Conservation (phyloP, 768 basidiomycete genomes). For the Cytidiella melzeri region DNA sequence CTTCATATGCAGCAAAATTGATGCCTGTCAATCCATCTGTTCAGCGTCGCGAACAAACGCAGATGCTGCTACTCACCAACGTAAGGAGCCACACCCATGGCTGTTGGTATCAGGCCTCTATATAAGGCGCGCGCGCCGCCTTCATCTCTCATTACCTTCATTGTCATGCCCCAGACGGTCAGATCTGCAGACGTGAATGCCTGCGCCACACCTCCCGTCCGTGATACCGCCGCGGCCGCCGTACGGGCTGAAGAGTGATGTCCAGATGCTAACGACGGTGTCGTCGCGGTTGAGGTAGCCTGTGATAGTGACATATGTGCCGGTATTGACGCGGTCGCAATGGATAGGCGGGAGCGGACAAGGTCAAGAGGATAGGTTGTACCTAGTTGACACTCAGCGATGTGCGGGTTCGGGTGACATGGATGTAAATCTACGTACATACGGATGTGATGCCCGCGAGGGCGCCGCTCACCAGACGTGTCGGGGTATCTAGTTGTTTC, state of each 20-base stretch:
- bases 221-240: not conserved
- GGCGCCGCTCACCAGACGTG: constrained; percentile 80
- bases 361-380: constrained; percentile 93
- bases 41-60: constrained; percentile 3
- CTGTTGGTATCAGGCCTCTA: constrained; percentile 78
- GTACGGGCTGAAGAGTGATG: constrained; percentile 49
- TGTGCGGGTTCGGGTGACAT: constrained; percentile 5
- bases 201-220: constrained; percentile 21
- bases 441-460: constrained; percentile 93
- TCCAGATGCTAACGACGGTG: constrained; percentile 39
- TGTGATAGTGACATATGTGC: constrained; percentile 21
- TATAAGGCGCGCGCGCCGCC: constrained; percentile 86
- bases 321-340: constrained; percentile 80
- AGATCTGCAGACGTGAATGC: constrained; percentile 47
- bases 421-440: constrained; percentile 45
- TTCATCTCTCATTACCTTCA: constrained; percentile 87
- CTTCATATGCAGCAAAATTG: constrained; percentile 94
- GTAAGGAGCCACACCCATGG: constrained; percentile 86
- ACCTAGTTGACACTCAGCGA: constrained; percentile 33
- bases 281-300: constrained; percentile 20
- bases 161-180: constrained; percentile 83
- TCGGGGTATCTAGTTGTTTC: constrained; percentile 80
- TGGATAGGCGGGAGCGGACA: constrained; percentile 85
- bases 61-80: constrained; percentile 32
- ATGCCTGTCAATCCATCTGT: constrained; percentile 46